Conservation (phyloP, 2,329 filamentous ascomycete genomes). For the Ophiostoma ulmi region DNA sequence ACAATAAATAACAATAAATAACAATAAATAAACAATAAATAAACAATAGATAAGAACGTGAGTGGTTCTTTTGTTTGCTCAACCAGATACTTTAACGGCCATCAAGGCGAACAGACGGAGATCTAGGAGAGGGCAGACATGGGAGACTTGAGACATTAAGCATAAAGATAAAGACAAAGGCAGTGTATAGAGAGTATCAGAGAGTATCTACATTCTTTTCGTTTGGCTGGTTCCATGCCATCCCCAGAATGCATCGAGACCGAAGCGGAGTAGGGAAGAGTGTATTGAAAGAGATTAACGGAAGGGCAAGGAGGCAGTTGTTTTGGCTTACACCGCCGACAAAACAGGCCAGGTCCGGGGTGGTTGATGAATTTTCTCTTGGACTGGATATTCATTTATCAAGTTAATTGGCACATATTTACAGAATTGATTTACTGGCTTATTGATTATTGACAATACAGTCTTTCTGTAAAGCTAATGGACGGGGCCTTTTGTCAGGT, state of each 20-base stretch:
- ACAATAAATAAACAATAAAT: not conserved
- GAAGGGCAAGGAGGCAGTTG: not conserved
- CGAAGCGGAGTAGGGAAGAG: too few species aligned
- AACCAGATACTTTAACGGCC: not conserved
- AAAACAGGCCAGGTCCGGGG: not conserved
- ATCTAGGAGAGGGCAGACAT: not conserved
- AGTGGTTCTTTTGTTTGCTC: not conserved
- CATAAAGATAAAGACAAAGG: not conserved
- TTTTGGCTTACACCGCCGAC: constrained; percentile 1
- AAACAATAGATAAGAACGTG: not conserved
- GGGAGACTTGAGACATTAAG: not conserved
- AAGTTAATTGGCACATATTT: not conserved
- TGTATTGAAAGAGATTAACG: too few species aligned
- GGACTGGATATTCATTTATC: not conserved
- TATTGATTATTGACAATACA: not conserved
- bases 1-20: not conserved
- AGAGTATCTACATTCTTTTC: not conserved
- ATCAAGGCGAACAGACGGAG: not conserved
- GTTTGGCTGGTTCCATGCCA: not conserved
- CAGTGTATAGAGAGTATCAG: too few species aligned
- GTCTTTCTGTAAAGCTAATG: not conserved
- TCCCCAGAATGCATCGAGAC: not conserved
- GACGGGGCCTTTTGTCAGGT: not conserved
- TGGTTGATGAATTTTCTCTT: not conserved
- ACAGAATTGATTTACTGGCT: not conserved